Base-by-base conservation (phyloP, 331 rosid species). In the Quercus tomentella region DNA sequence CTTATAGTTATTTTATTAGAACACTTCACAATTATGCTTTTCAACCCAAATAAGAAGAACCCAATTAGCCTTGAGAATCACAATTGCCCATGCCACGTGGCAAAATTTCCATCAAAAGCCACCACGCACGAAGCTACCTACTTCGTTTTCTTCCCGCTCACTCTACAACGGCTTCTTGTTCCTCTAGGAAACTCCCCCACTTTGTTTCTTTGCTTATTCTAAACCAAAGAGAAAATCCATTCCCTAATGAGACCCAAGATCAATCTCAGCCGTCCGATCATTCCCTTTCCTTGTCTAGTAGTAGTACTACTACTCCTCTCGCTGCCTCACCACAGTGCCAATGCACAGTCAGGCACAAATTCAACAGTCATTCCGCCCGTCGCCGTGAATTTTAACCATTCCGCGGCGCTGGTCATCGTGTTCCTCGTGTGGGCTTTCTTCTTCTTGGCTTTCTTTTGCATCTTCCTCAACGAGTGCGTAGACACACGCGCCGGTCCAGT, bases 401-500 rank as follows among this genome's bases (percentile, higher is more conserved):
- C 87, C 3, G 65, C 75, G 69, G 65, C 74, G 56, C 12, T 87
- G 72, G 79, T 85, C 31, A 74, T 82, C 10, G 89, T 86, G 1
- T 86, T 89, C 14, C 77, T 91, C 71, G 51, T 87, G 17, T 84
- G 76, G 11, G 81, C 83, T 5, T 88, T 87, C 73, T 74, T 89
- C 54, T 20, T 87, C 45, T 28, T 93, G 76, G 96, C 84, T 17
- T 62, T 89, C 67, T 51, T 91, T 63, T 85, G 89, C 74, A 6
- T 88, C 78, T 93, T 78, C 75, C 56, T 91, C 71, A 80, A 90
- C 25, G 80, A 79, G 2, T 91, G 91, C 61, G 22, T 79, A n/a
- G 85, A 71, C 43, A 8, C 61, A 77, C 55, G 30, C 54, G 30
- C 75, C 14, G 58, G 74, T 7, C 70, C 52, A 0, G 65, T 8